These are phyloP conservation scores for Magnaporthiopsis poae DNA, from an alignment of 2,329 filamentous ascomycete genomes.

Conservation along the genomic window DNA sequence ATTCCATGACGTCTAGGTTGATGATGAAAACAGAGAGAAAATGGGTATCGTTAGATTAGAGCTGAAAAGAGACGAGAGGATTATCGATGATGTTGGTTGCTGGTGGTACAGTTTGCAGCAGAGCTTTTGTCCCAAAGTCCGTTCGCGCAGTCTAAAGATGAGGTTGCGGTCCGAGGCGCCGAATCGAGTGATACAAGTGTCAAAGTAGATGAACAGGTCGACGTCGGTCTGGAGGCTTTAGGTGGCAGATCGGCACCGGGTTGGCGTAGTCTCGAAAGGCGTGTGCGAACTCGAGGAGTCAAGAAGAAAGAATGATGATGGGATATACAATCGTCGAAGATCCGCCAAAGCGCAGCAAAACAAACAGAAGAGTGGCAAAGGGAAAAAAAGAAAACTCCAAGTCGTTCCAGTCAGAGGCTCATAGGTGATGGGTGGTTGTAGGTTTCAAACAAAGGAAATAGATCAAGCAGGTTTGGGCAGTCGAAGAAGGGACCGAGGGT, in stretches of 20 bases:
- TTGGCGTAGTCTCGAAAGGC: neutral
- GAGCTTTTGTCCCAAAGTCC: slow-evolving; percentile 11
- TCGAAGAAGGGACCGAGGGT: slow-evolving; percentile 19
- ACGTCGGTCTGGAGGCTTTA: neutral
- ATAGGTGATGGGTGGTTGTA: slow-evolving; percentile 24
- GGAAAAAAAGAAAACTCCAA: slow-evolving; percentile 26
- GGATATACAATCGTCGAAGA: slow-evolving; percentile 20
- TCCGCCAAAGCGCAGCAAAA: slow-evolving; percentile 15
- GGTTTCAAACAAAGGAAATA: slow-evolving; percentile 28
- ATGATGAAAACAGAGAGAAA: slow-evolving; percentile 9
- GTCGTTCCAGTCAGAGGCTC: slow-evolving; percentile 37
- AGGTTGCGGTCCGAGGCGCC: slow-evolving; percentile 2
- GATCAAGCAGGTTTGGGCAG: slow-evolving; percentile 16
- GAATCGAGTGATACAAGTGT: slow-evolving; percentile 10
- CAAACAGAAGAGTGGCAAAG: slow-evolving; percentile 15
- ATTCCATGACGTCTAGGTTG: slow-evolving; percentile 52
- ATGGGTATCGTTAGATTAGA: slow-evolving; percentile 13
- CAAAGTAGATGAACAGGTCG: slow-evolving; percentile 1
- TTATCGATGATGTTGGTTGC: slow-evolving; percentile 11
- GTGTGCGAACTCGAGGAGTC: slow-evolving; percentile 12
- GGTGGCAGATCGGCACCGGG: too few relatives aligned
- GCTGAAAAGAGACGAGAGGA: slow-evolving; percentile 14
- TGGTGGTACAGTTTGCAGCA: slow-evolving; percentile 18
- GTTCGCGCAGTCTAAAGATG: slow-evolving; percentile 11
- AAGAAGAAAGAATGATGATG: slow-evolving; percentile 18